Evolutionary conservation across 192 early-diverging fungal species (phyloP).

Genomic region (Backusella psychrophila): DNA sequence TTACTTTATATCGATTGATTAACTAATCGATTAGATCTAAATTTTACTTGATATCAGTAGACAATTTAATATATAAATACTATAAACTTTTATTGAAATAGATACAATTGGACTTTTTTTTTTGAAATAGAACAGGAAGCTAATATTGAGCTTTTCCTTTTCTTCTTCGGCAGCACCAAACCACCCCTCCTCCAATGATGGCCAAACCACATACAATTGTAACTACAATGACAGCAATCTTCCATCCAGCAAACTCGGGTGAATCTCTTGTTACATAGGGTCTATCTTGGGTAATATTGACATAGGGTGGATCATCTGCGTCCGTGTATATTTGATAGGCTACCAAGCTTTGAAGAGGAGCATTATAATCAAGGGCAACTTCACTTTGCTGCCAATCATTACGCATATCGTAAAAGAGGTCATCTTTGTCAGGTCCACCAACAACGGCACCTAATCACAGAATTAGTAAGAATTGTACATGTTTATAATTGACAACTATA

Average conservation of each 20-base stretch:
- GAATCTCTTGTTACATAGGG: slow-evolving; percentile 31
- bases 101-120: too few relatives aligned
- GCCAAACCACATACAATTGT: slow-evolving; percentile 34
- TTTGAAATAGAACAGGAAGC: too few relatives aligned
- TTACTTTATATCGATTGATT: too few relatives aligned
- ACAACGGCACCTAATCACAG: slow-evolving; percentile 44
- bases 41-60: too few relatives aligned
- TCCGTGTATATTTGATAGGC: slow-evolving; percentile 48
- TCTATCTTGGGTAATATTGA: slow-evolving; percentile 40
- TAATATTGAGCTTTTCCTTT: not conserved
- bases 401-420: slow-evolving; percentile 46
- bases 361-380: slow-evolving; percentile 54
- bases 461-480: not conserved
- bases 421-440: slow-evolving; percentile 52
- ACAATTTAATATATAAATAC: too few relatives aligned
- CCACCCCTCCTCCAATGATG: not conserved
- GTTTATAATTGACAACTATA: not conserved
- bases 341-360: slow-evolving; percentile 47
- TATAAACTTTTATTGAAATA: too few relatives aligned
- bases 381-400: slow-evolving; percentile 47
- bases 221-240: slow-evolving; percentile 47
- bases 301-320: slow-evolving; percentile 43
- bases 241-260: slow-evolving; percentile 42
- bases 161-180: not conserved
- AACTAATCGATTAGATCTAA: too few relatives aligned